A percentile compares a stretch with the other conserved stretches of the same genome.
Conservation (phyloP, 495 filamentous ascomycete genomes). For the Margaritispora aquatica region DNA sequence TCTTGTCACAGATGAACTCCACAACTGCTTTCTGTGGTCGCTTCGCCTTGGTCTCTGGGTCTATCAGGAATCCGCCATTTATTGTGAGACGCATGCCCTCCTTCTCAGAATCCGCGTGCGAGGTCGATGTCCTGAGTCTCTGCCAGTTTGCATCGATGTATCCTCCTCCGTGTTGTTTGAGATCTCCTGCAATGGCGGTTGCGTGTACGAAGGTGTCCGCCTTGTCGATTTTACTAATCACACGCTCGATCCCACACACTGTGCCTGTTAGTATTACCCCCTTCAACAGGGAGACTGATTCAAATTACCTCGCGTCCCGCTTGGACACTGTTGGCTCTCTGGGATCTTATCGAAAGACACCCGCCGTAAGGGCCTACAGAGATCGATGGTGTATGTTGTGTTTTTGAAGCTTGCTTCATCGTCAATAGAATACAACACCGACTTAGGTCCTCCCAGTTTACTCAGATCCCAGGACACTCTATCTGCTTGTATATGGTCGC, state of each 20-base stretch:
- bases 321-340: slow-evolving; percentile 50
- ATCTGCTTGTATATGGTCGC: slow-evolving; percentile 52
- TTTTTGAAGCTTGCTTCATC: slow-evolving; percentile 43
- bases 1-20: slow-evolving; percentile 74
- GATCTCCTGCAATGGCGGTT: slow-evolving; percentile 72
- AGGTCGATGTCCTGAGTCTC: slow-evolving; percentile 52
- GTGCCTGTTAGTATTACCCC: background rate
- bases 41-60: slow-evolving; percentile 33
- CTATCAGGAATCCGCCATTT: slow-evolving; percentile 55
- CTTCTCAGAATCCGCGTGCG: slow-evolving; percentile 49
- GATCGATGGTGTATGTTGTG: slow-evolving; percentile 83
- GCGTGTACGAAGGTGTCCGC: slow-evolving; percentile 38
- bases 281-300: too few relatives aligned
- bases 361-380: slow-evolving; percentile 60
- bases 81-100: slow-evolving; percentile 69
- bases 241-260: slow-evolving; percentile 76
- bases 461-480: slow-evolving; percentile 58
- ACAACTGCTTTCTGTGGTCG: slow-evolving; percentile 63
- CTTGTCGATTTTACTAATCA: slow-evolving; percentile 37
- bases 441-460: slow-evolving; percentile 66
- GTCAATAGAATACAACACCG: slow-evolving; percentile 52
- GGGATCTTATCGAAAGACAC: slow-evolving; percentile 29
- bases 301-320: slow-evolving; percentile 50
- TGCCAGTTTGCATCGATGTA: slow-evolving; percentile 55
- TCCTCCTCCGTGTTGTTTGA: slow-evolving; percentile 41